These are phyloP conservation scores for Russula foetens DNA, from an alignment of 768 basidiomycete genomes.

Conservation along the genomic window DNA sequence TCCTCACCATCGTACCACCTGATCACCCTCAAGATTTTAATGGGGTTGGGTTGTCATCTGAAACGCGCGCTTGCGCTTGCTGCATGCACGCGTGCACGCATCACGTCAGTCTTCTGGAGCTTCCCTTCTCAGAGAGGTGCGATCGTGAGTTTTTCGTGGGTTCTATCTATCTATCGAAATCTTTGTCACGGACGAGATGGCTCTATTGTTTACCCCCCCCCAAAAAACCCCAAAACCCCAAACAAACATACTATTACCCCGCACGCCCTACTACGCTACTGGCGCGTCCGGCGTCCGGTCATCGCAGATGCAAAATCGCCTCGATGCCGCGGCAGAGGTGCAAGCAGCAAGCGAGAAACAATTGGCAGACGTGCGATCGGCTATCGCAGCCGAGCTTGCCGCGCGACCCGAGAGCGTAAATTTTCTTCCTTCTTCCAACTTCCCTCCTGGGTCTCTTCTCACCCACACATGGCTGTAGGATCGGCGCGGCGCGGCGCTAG, in stretches of 20 bases:
- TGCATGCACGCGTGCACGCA: too few species aligned
- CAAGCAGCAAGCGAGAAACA: constrained; percentile 37
- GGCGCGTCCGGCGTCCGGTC: too few species aligned
- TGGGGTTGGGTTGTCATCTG: too few species aligned
- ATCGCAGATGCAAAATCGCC: constrained; percentile 49
- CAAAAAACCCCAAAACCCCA: too few species aligned
- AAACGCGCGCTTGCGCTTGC: constrained; percentile 22
- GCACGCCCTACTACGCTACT: not conserved
- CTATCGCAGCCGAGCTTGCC: constrained; percentile 43
- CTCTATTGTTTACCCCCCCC: too few species aligned
- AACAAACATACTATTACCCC: too few species aligned
- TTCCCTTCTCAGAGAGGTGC: constrained; percentile 86
- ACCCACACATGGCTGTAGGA: constrained; percentile 37
- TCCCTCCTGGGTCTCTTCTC: too few species aligned
- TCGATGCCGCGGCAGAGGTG: constrained; percentile 42
- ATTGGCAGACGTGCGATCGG: constrained; percentile 38
- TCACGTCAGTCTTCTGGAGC: constrained; percentile 98
- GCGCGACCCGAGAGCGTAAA: constrained; percentile 51
- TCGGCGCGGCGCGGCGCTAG: constrained; percentile 45
- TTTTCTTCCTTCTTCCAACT: too few species aligned
- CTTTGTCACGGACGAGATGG: too few species aligned
- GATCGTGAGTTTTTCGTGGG: constrained; percentile 36
- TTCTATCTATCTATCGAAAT: too few species aligned
- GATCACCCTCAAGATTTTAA: too few species aligned
- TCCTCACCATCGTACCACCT: not conserved